phyloP scores from a whole-genome alignment of 2,329 filamentous ascomycete species.

The Tolypocladium tropicale region DNA sequence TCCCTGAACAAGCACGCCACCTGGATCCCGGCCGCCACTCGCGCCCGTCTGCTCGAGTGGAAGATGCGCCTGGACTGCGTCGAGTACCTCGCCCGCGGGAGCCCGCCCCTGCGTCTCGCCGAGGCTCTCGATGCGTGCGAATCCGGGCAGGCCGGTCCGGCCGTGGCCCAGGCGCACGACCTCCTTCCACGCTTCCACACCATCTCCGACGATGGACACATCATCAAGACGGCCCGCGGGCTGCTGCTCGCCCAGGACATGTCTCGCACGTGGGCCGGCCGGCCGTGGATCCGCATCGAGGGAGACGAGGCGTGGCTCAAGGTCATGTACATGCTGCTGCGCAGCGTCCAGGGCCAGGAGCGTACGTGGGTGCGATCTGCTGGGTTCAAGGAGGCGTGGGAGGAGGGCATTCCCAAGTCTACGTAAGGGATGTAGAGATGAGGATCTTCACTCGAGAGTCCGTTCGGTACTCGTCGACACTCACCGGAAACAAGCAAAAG shows the following conservation, averaged over 20 bases:
- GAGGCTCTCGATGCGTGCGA: conserved; percentile 40
- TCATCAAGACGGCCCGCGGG: conserved; percentile 63
- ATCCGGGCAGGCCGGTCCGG: conserved; percentile 32
- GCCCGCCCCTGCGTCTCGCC: conserved; percentile 47
- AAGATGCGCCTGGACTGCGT: conserved; percentile 68
- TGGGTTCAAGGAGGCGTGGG: conserved; percentile 59
- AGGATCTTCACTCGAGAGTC: no score
- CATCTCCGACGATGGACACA: conserved; percentile 69
- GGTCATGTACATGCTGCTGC: conserved; percentile 50
- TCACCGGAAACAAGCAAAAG: background rate
- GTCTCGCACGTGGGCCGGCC: conserved; percentile 32
- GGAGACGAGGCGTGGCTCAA: conserved; percentile 49
- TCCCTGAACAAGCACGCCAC: conserved; percentile 44
- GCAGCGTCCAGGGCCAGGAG: conserved; percentile 45
- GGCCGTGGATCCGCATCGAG: conserved; percentile 41
- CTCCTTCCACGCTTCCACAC: conserved; percentile 36
- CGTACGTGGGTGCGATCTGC: conserved; percentile 49
- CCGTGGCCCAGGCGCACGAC: conserved; percentile 32
- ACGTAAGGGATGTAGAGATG: background rate
- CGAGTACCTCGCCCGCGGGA: conserved; percentile 61
- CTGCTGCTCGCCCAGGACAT: conserved; percentile 52
- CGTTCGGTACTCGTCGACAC: background rate
- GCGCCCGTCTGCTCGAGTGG: conserved; percentile 66
- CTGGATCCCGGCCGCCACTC: conserved; percentile 51
- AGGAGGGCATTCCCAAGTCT: conserved; percentile 31